Percentiles rank a stretch among this genome's conserved stretches.
Conservation (phyloP, 768 basidiomycete genomes). For the Calocybe cyanea region DNA sequence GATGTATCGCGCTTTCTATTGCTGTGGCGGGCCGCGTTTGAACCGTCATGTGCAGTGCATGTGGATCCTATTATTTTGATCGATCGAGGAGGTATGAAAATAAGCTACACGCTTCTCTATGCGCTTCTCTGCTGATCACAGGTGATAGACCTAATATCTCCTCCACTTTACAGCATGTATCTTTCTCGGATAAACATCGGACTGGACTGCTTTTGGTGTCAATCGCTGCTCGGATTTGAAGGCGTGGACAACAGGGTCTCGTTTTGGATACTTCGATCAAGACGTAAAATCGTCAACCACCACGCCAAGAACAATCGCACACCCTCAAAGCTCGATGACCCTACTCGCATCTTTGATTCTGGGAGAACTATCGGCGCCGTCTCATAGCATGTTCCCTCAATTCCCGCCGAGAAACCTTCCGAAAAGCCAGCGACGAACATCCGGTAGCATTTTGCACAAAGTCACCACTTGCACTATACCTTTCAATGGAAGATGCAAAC, state of each 20-base stretch:
- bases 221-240: background rate
- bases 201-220: slow-evolving; percentile 2
- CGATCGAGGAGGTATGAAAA: slow-evolving; percentile 27
- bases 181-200: slow-evolving; percentile 27
- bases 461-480: too few relatives aligned
- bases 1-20: background rate
- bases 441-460: slow-evolving; percentile 3
- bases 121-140: slow-evolving; percentile 19
- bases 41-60: slow-evolving; percentile 1
- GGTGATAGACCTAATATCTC: slow-evolving; percentile 1
- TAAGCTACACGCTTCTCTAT: slow-evolving; percentile 27
- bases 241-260: background rate
- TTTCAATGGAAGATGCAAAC: too few relatives aligned
- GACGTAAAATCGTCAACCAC: slow-evolving; percentile 5
- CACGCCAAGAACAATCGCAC: slow-evolving; percentile 24
- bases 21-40: slow-evolving; percentile 5
- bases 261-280: slow-evolving; percentile 5
- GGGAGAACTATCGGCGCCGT: background rate
- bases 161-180: slow-evolving; percentile 1
- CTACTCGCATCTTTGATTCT: slow-evolving; percentile 27
- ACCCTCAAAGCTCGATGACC: slow-evolving; percentile 20
- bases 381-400: slow-evolving; percentile 3
- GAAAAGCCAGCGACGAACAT: slow-evolving; percentile 19
- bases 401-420: slow-evolving; percentile 12
- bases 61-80: slow-evolving; percentile 9